These are phyloP conservation scores for Gymnopilus junonius DNA, from an alignment of 768 basidiomycete genomes.

Conservation along the genomic window DNA sequence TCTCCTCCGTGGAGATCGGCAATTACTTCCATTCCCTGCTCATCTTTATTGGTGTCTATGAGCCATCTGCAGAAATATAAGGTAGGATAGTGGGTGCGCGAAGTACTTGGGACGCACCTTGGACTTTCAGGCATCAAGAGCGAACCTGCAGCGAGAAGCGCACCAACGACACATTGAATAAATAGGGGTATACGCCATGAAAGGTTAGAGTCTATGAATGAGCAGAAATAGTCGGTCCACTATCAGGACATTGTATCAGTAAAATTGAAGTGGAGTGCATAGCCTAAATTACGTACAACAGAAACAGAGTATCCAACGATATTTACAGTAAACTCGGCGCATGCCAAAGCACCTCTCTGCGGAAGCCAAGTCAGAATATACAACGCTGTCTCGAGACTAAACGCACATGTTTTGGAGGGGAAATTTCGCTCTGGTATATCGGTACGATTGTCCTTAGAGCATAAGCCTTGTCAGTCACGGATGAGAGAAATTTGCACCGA, in stretches of 20 bases:
- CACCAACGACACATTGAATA: conserved; percentile 85
- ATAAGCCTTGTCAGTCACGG: conserved; percentile 38
- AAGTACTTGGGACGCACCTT: conserved; percentile 55
- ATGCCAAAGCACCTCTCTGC: conserved; percentile 86
- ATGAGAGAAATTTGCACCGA: conserved; percentile 29
- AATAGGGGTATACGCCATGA: conserved; percentile 90
- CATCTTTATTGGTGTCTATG: conserved; percentile 84
- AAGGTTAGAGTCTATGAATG: conserved; percentile 79
- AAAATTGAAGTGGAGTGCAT: background rate
- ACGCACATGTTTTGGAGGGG: conserved; percentile 85
- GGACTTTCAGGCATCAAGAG: conserved; percentile 90
- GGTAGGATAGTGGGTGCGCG: background rate
- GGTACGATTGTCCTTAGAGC: conserved; percentile 80
- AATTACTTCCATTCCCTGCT: conserved; percentile 78
- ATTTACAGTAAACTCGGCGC: conserved; percentile 94
- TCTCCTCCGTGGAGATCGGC: conserved; percentile 89
- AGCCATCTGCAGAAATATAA: conserved; percentile 54
- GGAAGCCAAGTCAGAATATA: background rate
- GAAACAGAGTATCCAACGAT: conserved; percentile 88
- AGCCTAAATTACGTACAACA: conserved; percentile 64
- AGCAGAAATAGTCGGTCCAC: conserved; percentile 96
- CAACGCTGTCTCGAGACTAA: background rate
- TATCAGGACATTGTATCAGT: conserved; percentile 29
- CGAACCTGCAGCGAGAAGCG: conserved; percentile 76
- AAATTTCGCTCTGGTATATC: conserved; percentile 91